These are phyloP conservation scores for Aechmea fasciata DNA, from an alignment of 176 grass and related monocot species.

Conservation along the genomic window DNA sequence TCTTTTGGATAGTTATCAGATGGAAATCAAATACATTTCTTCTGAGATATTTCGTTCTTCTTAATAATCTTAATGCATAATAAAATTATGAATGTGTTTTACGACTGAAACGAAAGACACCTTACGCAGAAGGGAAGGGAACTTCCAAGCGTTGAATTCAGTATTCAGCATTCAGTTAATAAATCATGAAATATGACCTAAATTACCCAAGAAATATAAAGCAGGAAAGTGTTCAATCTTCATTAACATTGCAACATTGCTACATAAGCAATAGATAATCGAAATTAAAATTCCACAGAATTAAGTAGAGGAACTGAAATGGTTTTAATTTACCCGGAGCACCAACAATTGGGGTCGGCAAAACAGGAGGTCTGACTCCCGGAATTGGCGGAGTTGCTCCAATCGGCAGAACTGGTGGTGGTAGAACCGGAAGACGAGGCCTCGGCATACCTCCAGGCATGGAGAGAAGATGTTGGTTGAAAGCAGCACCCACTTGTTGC, in stretches of 20 bases:
- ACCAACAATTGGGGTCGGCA: slow-evolving; percentile 34
- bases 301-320: slow-evolving; percentile 1
- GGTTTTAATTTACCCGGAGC: slow-evolving; percentile 31
- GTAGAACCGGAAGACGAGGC: slow-evolving; percentile 53
- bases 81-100: no score
- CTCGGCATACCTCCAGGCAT: slow-evolving; percentile 34
- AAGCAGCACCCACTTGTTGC: slow-evolving; percentile 56
- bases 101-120: no score
- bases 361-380: slow-evolving; percentile 50
- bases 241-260: background rate
- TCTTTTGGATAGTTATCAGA: no score
- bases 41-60: no score
- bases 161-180: no score
- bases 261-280: background rate
- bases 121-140: no score
- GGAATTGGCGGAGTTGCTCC: slow-evolving; percentile 34
- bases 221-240: no score
- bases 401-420: slow-evolving; percentile 42
- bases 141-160: no score
- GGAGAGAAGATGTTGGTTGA: slow-evolving; percentile 55
- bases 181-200: no score
- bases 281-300: background rate
- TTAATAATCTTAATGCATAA: no score
- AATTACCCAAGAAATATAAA: no score
- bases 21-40: no score